phyloP scores from a whole-genome alignment of 164 flowering plant species.

The Saururus chinensis region DNA sequence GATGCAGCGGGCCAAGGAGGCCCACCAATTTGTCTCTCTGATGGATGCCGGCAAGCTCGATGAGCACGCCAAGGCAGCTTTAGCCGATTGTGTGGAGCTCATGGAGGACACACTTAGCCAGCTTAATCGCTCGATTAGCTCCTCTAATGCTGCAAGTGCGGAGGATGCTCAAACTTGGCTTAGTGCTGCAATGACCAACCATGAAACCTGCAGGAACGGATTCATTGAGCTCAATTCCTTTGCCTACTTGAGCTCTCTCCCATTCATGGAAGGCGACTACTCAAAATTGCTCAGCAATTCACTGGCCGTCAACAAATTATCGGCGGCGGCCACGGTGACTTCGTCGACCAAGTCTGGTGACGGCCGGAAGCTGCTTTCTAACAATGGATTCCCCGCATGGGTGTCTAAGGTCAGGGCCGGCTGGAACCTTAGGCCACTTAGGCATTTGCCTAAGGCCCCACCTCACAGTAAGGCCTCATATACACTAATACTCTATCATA shows the following conservation, averaged over 20 bases:
- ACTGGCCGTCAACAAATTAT: conserved; percentile 31
- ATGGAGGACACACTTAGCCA: conserved; percentile 29
- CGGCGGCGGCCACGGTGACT: not conserved
- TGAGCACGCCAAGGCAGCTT: conserved; percentile 27
- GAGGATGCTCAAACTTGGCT: conserved; percentile 40
- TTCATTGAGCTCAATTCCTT: conserved; percentile 29
- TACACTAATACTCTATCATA: too few species aligned
- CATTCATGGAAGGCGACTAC: conserved; percentile 19
- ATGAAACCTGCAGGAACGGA: conserved; percentile 48
- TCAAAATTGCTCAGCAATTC: conserved; percentile 50
- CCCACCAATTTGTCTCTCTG: conserved; percentile 24
- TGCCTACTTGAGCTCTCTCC: conserved; percentile 18
- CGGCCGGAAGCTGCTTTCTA: conserved; percentile 21
- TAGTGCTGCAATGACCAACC: conserved; percentile 50
- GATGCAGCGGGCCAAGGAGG: conserved; percentile 27
- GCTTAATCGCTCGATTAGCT: conserved; percentile 25
- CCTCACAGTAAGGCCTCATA: too few species aligned
- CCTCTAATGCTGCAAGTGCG: conserved; percentile 5
- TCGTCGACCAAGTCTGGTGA: not conserved
- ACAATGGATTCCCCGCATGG: conserved; percentile 34
- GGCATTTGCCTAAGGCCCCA: too few species aligned
- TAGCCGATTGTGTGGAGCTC: conserved; percentile 53
- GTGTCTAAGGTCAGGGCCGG: conserved; percentile 24
- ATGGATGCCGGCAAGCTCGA: conserved; percentile 28
- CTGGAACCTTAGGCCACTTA: too few species aligned